Conservation (phyloP, 345 rosid species). For the Combretum micranthum region DNA sequence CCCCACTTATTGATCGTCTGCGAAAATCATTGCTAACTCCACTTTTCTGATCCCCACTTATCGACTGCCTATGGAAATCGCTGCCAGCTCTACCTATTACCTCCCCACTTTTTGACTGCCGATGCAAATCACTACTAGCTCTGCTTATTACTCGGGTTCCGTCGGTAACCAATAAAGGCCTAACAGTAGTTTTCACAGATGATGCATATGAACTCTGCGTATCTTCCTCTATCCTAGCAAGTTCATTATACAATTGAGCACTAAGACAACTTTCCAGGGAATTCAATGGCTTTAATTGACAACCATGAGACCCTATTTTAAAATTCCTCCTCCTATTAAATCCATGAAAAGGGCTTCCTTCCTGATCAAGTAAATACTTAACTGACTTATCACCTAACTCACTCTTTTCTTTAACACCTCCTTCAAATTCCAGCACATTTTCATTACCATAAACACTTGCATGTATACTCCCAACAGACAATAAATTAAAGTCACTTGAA, state of each 20-base stretch:
- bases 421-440: slow-evolving; percentile 4
- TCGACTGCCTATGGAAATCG: slow-evolving; percentile 3
- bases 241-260: slow-evolving; percentile 10
- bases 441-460: not conserved
- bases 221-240: slow-evolving; percentile 10
- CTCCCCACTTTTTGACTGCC: too few relatives aligned
- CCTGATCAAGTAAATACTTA: not conserved
- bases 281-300: slow-evolving; percentile 8
- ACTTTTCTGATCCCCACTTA: not conserved
- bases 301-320: slow-evolving; percentile 9
- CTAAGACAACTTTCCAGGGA: slow-evolving; percentile 8
- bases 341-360: not conserved
- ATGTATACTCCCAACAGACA: slow-evolving; percentile 6
- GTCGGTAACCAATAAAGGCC: slow-evolving; percentile 17
- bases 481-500: not conserved
- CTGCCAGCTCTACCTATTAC: slow-evolving; percentile 11
- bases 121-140: too few relatives aligned
- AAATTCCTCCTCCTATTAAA: not conserved
- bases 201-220: slow-evolving; percentile 6
- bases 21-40: too few relatives aligned
- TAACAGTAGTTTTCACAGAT: not conserved
- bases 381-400: slow-evolving; percentile 8
- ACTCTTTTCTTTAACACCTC: slow-evolving; percentile 2
- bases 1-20: too few relatives aligned
- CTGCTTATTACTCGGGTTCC: slow-evolving; percentile 12